A percentile compares a stretch with the other conserved stretches of the same genome.
Evolutionary conservation across 768 basidiomycete species (phyloP).

Genomic region (Clathrus columnatus): DNA sequence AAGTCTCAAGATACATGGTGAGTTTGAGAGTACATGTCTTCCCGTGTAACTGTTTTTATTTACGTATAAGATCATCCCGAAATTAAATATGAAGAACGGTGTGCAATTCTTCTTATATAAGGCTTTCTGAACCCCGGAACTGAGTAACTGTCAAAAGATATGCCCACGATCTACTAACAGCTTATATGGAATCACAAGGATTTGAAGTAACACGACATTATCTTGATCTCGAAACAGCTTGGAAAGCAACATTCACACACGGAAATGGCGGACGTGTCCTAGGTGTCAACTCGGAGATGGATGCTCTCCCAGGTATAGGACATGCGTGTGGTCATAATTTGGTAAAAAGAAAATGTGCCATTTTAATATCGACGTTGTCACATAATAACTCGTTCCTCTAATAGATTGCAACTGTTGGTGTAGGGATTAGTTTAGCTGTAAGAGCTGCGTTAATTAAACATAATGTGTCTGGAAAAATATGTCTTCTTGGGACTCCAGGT

Average conservation of each 20-base stretch:
- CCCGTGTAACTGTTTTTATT: background rate
- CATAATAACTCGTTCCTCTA: too few relatives aligned
- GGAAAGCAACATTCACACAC: conserved; percentile 17
- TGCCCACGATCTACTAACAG: conserved; percentile 19
- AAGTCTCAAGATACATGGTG: conserved; percentile 19
- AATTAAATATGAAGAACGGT: conserved; percentile 14
- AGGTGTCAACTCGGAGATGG: conserved; percentile 22
- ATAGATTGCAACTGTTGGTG: conserved; percentile 19
- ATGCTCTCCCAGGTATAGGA: conserved; percentile 33
- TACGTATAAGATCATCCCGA: conserved; percentile 15
- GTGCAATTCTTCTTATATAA: background rate
- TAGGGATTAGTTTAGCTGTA: conserved; percentile 16
- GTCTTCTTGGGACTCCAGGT: conserved; percentile 21
- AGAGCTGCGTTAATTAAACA: conserved; percentile 16
- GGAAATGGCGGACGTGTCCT: conserved; percentile 16
- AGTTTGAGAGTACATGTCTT: background rate
- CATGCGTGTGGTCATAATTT: conserved; percentile 11
- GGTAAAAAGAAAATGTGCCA: conserved; percentile 5
- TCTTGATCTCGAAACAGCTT: conserved; percentile 18
- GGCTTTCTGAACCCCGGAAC: background rate
- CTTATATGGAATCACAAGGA: conserved; percentile 17
- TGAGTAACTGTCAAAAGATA: conserved; percentile 12
- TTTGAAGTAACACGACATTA: conserved; percentile 19
- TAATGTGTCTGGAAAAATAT: conserved; percentile 15
- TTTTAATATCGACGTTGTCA: conserved; percentile 8